These are phyloP conservation scores for Brassica incana DNA, from an alignment of 345 rosid species.

Conservation along the genomic window DNA sequence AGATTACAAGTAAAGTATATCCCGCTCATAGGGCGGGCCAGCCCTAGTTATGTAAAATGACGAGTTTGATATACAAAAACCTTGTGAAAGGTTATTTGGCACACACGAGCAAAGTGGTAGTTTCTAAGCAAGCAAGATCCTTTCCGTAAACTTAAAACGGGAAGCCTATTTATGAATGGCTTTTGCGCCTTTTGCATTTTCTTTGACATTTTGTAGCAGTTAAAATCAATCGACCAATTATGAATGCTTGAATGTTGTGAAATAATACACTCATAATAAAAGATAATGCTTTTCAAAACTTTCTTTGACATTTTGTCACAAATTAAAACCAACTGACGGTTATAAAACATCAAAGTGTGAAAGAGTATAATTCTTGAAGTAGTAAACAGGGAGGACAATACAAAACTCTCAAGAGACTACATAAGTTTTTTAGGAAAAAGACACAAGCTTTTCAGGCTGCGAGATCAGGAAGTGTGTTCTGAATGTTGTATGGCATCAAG, in stretches of 20 bases:
- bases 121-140: too few species aligned
- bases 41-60: too few species aligned
- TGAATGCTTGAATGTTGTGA: not conserved
- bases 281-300: not conserved
- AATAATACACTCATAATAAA: not conserved
- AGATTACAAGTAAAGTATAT: too few species aligned
- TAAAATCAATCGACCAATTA: not conserved
- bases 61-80: too few species aligned
- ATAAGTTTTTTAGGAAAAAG: not conserved
- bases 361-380: constrained; percentile 10
- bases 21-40: too few species aligned
- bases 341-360: not conserved
- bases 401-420: constrained; percentile 3
- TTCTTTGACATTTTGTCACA: not conserved
- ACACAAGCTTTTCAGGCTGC: constrained; percentile 15
- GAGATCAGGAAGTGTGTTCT: too few species aligned
- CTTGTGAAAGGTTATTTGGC: too few species aligned
- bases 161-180: too few species aligned
- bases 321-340: not conserved
- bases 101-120: too few species aligned
- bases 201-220: not conserved
- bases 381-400: not conserved
- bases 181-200: not conserved
- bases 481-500: constrained; percentile 56
- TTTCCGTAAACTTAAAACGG: too few species aligned